A percentile compares a stretch with the other conserved stretches of the same genome.
Evolutionary conservation across 441 rosid species (phyloP).

Genomic region (Populus hybrid): DNA sequence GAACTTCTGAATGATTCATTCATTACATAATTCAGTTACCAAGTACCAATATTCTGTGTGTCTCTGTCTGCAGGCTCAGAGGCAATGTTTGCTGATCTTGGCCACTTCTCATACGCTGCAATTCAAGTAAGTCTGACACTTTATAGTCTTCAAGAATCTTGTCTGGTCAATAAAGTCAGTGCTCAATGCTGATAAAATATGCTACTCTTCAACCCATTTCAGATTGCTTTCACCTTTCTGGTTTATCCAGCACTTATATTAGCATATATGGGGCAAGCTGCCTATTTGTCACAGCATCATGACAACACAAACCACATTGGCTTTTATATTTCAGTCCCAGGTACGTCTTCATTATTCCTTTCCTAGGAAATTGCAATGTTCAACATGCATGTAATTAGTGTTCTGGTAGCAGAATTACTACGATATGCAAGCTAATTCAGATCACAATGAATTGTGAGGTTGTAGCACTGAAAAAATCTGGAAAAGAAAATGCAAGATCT

Average conservation of each 20-base stretch:
- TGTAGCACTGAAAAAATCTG: not conserved
- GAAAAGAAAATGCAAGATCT: not conserved
- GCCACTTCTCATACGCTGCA: constrained; percentile 93
- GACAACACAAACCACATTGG: constrained; percentile 54
- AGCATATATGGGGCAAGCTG: no score
- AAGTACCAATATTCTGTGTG: constrained; percentile 16
- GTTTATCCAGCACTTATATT: constrained; percentile 98
- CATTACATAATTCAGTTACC: not conserved
- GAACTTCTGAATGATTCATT: not conserved
- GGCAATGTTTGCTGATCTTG: constrained; percentile 99
- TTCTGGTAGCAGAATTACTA: not conserved
- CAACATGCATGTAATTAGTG: not conserved
- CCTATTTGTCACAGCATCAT: constrained; percentile 85
- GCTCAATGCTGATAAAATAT: not conserved
- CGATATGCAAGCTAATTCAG: not conserved
- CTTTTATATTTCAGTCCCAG: constrained; percentile 89
- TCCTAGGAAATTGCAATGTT: not conserved
- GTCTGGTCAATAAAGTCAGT: constrained; percentile 1
- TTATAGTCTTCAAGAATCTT: not conserved
- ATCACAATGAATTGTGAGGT: not conserved
- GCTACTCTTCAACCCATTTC: constrained; percentile 14
- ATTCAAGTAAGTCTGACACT: constrained; percentile 54
- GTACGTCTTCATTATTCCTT: constrained; percentile 31
- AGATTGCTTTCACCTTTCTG: constrained; percentile 94
- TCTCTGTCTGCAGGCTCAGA: constrained; percentile 70